phyloP scores from a whole-genome alignment of 169 alveolate genomes.

The Perkinsus olseni region DNA sequence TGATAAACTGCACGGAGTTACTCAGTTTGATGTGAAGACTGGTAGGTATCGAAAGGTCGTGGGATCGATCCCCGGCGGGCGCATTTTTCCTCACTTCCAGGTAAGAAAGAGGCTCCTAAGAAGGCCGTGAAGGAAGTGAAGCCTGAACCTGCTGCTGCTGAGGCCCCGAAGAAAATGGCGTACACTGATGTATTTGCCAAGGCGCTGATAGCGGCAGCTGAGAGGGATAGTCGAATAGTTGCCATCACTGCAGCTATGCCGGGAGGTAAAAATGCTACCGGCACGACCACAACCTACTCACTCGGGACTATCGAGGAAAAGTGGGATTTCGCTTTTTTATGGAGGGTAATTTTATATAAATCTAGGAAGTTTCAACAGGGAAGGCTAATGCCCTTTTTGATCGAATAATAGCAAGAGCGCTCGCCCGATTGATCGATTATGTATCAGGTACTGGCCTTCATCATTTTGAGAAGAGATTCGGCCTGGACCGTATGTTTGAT shows the following conservation, averaged over 20 bases:
- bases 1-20: slow-evolving; percentile 52
- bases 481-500: slow-evolving; percentile 57
- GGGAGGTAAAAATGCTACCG: slow-evolving; percentile 27
- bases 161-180: slow-evolving; percentile 7
- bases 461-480: slow-evolving; percentile 42
- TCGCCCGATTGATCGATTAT: background rate
- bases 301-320: too few relatives aligned
- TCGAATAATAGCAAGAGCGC: too few relatives aligned
- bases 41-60: slow-evolving; percentile 2
- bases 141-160: background rate
- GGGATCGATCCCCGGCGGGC: background rate
- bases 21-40: slow-evolving; percentile 11
- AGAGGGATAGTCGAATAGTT: slow-evolving; percentile 40
- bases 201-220: slow-evolving; percentile 45
- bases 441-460: slow-evolving; percentile 54
- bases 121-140: background rate
- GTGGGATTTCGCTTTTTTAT: too few relatives aligned
- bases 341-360: too few relatives aligned
- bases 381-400: too few relatives aligned
- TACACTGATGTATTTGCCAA: slow-evolving; percentile 49
- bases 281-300: too few relatives aligned
- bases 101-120: background rate
- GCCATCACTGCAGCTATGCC: slow-evolving; percentile 73
- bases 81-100: background rate
- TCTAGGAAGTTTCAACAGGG: too few relatives aligned